Base-by-base conservation (phyloP, 2,329 filamentous ascomycete species). In the Aspergillus texensis region DNA sequence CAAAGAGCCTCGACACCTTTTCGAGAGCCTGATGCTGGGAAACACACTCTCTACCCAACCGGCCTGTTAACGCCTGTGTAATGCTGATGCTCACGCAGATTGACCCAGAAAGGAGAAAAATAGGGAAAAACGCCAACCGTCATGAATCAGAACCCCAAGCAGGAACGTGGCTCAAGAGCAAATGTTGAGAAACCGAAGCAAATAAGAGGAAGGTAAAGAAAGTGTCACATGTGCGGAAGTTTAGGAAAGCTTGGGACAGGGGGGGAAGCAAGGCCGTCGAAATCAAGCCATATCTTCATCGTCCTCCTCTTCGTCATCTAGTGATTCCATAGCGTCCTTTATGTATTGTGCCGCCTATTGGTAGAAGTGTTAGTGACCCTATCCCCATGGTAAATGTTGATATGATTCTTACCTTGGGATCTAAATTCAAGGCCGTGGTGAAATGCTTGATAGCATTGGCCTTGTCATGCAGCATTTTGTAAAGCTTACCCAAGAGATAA, bases 291-390 rank as follows among this genome's bases (percentile, higher is more conserved):
- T 82, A 64, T 83, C 80, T 50, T 84, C 83, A 65, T 81, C 81
- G 58, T 91, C 88, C 62, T 89, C 86, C 62, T 91, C 88, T 19
- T 84, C 84, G 26, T 86, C 85, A 64, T 96, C 93, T 62, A 98
- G 86, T 71, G 89, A 90, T 81, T 98, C 94, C 81, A 99, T 97
- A 21, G 93, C 93, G 76, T 97, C 93, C 80, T 98, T 99, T 79
- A 99, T 97, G 77, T 93, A 91, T 67, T 92, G 90, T 68, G 92
- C 93, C 71, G 94, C 93, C 94, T 97, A 53, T 62, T 26, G 10
- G 28, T 45, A 61, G 26, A 28, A 30, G 53, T 8, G 58, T 50
- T 16, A 57, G 30, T 36, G 14, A 54, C 9, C 9, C 4, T 32
- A 30, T 9, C 9, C 28, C 4, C 14, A 16, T 32, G 12, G 28